A percentile compares a stretch with the other conserved stretches of the same genome.
Conservation (phyloP, 305 asterid genomes). For the Fraxinus greggii region DNA sequence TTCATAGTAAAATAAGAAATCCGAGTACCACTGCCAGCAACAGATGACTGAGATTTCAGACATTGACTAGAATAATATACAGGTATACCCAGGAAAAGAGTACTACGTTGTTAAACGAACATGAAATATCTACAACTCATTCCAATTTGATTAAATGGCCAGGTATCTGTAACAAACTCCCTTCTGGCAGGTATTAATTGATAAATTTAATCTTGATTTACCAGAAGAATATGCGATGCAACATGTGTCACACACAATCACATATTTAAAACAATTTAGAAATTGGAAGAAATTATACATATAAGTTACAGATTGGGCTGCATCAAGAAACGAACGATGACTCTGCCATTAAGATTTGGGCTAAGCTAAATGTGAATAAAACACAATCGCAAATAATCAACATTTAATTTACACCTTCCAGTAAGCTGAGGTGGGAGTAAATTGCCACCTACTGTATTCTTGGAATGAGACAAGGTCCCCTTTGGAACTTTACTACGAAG, state of each 20-base stretch:
- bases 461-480: constrained; percentile 60
- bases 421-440: constrained; percentile 82
- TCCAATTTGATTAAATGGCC: background rate
- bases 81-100: background rate
- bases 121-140: constrained; percentile 1
- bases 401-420: constrained; percentile 57
- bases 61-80: background rate
- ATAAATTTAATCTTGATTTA: background rate
- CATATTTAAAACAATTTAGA: background rate
- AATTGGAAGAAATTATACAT: background rate
- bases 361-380: background rate
- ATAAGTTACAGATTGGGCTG: background rate
- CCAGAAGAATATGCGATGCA: background rate
- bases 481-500: constrained; percentile 72
- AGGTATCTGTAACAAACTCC: background rate
- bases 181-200: background rate
- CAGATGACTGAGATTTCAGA: background rate
- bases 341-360: background rate
- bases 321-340: background rate
- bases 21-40: background rate
- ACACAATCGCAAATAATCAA: background rate
- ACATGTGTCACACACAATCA: background rate
- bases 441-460: constrained; percentile 60
- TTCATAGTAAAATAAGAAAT: background rate
- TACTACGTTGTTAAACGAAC: background rate